Base-by-base conservation (phyloP, 345 rosid genomes). In the Rubroshorea leprosula region DNA sequence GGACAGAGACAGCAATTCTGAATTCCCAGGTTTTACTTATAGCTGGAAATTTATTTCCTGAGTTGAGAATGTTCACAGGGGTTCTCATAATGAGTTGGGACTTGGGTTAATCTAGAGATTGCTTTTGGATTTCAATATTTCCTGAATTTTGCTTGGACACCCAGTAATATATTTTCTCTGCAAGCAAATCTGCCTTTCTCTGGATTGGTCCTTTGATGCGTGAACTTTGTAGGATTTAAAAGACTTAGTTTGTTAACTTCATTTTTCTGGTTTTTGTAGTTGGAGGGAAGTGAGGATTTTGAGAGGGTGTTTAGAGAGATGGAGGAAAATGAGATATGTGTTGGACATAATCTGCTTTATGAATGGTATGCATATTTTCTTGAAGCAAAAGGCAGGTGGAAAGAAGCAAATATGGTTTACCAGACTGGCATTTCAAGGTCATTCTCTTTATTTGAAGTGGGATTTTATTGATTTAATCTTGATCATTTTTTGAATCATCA, bases 331-430 rank as follows among this genome's bases (percentile, higher is more conserved):
- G 59, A 56, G 67, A 79, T 82, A 50, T 87, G 91, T 46, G 47
- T 67, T 7, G 70, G 73, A 11, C 49, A 75, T 59, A 67, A 89
- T 17, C 65, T 70, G 61, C 86, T 85, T 43, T 93, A 93, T 69
- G 92, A 87, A 67, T 73, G 87, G 82, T 89, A 76, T 51, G 94
- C 97, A 16, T 47, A 69, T 25, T 78, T 89, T 57, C 94, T 93
- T 25, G 97, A 93, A 76, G 76, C 76, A 22, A 89, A 81, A 70
- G 94, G 82, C 69, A 73, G 72, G 48, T 85, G 88, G 89, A 67
- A 51, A 51, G 80, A 81, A 55, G 92, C 96, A 19, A 47, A 76
- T 60, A 63, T 39, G 67, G 84, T 85, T 65, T 89, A 87, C 74
- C 84, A 71, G 56, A 74, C 67, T 56, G 99, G 97, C 49, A 83